A percentile compares a stretch with the other conserved stretches of the same genome.
Conservation (phyloP, 2,329 filamentous ascomycete species). For the Nemania abortiva region DNA sequence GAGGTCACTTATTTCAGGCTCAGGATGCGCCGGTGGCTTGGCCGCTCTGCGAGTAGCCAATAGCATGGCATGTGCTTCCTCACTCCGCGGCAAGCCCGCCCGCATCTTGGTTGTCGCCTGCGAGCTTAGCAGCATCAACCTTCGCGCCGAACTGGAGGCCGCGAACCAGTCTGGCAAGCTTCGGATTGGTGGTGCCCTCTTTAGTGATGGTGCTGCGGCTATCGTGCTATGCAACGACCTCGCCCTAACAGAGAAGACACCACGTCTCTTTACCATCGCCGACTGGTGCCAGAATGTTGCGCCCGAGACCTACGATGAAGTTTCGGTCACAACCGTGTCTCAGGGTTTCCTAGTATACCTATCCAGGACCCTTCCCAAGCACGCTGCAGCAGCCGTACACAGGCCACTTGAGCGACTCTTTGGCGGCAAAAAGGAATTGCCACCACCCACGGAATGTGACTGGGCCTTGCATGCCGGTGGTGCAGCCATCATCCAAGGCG, state of each 20-base stretch:
- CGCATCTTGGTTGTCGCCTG: constrained; percentile 46
- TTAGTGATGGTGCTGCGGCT: constrained; percentile 44
- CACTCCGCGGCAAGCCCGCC: constrained; percentile 39
- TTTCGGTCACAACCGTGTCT: constrained; percentile 29
- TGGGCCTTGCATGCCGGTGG: constrained; percentile 41
- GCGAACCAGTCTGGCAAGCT: constrained; percentile 37
- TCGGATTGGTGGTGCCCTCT: constrained; percentile 44
- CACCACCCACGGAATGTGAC: constrained; percentile 25
- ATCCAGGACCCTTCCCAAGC: constrained; percentile 28
- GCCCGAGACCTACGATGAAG: constrained; percentile 30
- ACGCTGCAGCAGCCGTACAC: constrained; percentile 34
- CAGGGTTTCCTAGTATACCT: constrained; percentile 34
- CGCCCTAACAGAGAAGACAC: constrained; percentile 29
- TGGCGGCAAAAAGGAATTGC: constrained; percentile 13
- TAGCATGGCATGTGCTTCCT: constrained; percentile 38
- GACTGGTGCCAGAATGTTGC: constrained; percentile 39
- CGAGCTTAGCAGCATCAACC: constrained; percentile 44
- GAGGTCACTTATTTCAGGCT: constrained; percentile 52
- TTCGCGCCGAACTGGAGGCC: constrained; percentile 42
- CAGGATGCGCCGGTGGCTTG: constrained; percentile 56
- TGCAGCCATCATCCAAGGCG: constrained; percentile 37
- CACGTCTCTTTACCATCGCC: constrained; percentile 34
- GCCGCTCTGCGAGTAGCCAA: constrained; percentile 47
- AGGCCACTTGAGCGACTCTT: constrained; percentile 36
- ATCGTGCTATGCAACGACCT: constrained; percentile 45